Conservation (phyloP, 306 rosid species). For the Begonia masoniana region DNA sequence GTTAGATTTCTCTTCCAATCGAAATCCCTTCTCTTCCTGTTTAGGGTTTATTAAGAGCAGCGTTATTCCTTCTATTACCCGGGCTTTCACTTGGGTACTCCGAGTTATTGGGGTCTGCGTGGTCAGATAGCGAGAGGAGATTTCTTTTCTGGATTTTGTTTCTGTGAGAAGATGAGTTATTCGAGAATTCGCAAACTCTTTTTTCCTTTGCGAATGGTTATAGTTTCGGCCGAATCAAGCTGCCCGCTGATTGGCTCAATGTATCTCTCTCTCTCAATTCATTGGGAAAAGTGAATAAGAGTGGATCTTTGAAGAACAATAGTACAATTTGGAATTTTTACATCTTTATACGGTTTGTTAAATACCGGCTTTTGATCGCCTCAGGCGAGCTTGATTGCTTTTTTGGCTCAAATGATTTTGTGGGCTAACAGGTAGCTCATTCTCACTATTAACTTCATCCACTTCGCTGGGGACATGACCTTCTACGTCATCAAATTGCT, state of each 20-base stretch:
- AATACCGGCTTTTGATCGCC: background rate
- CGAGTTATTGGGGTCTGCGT: constrained; percentile 8
- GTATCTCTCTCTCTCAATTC: background rate
- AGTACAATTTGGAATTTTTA: background rate
- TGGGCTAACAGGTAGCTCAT: background rate
- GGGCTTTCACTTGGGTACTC: constrained; percentile 11
- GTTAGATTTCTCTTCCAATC: constrained; percentile 10
- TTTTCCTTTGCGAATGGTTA: background rate
- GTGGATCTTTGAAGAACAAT: constrained; percentile 7
- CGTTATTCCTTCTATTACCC: constrained; percentile 13
- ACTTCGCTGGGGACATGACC: constrained; percentile 2
- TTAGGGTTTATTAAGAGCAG: constrained; percentile 9
- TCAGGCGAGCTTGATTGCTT: constrained; percentile 13
- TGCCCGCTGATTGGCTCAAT: background rate
- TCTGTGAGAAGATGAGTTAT: too few species aligned
- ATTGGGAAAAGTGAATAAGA: background rate
- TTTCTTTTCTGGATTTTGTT: too few species aligned
- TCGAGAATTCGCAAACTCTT: background rate
- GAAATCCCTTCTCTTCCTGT: constrained; percentile 9
- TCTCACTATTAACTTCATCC: background rate
- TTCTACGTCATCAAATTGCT: constrained; percentile 5
- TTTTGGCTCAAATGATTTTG: constrained; percentile 3
- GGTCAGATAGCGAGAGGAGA: constrained; percentile 10
- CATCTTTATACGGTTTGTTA: background rate
- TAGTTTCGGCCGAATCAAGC: background rate